Percentiles rank a stretch among this genome's conserved stretches.
Evolutionary conservation across 108 stramenopile species (phyloP).

Genomic region (Phaeodactylum tricornutum): DNA sequence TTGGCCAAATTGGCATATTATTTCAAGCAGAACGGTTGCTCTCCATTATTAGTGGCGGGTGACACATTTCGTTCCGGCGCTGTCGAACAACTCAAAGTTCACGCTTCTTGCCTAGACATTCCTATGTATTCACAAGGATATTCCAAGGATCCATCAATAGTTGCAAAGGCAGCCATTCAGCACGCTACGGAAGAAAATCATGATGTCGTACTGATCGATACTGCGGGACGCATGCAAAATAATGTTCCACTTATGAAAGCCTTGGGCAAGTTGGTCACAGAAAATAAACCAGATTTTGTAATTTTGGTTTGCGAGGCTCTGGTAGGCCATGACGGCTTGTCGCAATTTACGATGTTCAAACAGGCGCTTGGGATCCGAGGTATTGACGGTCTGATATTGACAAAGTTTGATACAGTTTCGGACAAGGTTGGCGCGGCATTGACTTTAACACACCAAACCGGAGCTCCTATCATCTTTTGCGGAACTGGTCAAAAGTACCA

Average conservation of each 20-base stretch:
- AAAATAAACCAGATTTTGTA: constrained; percentile 86
- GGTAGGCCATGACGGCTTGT: constrained; percentile 95
- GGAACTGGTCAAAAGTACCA: constrained; percentile 99
- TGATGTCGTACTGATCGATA: constrained; percentile 95
- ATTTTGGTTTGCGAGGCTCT: constrained; percentile 96
- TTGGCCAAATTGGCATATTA: constrained; percentile 89
- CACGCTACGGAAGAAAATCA: constrained; percentile 65
- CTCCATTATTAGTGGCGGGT: constrained; percentile 85
- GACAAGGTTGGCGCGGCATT: constrained; percentile 97
- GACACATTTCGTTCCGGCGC: constrained; percentile 98
- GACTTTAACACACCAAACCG: constrained; percentile 91
- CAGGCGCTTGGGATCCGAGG: constrained; percentile 72
- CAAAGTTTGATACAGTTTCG: constrained; percentile 98
- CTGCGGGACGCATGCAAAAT: constrained; percentile 97
- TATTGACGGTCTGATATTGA: constrained; percentile 93
- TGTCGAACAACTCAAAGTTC: constrained; percentile 92
- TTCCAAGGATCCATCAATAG: constrained; percentile 85
- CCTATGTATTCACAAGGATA: constrained; percentile 93
- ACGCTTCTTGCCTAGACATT: constrained; percentile 82
- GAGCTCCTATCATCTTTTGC: constrained; percentile 91
- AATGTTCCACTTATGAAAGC: constrained; percentile 95
- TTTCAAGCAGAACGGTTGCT: constrained; percentile 65
- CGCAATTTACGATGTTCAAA: constrained; percentile 93
- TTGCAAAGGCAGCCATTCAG: constrained; percentile 82
- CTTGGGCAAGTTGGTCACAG: constrained; percentile 81